Evolutionary conservation across 2,329 filamentous ascomycete species (phyloP), one percentile per base, ranked within the genome.

Genomic region (Exophiala sideris): DNA sequence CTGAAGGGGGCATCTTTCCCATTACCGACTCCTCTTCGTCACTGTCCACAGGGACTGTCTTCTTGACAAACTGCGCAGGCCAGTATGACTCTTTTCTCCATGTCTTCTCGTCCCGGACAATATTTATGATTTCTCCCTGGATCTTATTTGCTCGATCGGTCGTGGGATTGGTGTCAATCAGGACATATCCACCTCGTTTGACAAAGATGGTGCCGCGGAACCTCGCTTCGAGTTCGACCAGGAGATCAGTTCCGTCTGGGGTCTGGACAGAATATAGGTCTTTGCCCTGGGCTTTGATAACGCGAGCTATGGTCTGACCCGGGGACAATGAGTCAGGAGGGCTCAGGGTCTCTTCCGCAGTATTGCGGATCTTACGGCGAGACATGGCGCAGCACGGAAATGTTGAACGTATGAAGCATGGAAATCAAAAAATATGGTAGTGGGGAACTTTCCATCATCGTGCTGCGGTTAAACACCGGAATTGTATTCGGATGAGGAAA

Each of bases 141-240:
- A 95, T 81, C 70, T 90, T 91, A 65, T 90, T 90, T 41, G 87
- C 85, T 48, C 85, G 75, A 20, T 80, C 83, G 24, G 84, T 83
- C 35, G 85, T 76, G 1, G 81, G 77, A 6, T 45, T 51, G 20
- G 82, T 86, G 62, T 97, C 88, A 11, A 96, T 80, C 9, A 97
- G 74, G 29, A 96, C 91, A 70, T 86, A 97, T 0, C 90, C 89
- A 29, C 91, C 88, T 14, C 90, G 85, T 71, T 88, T 91, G 70
- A 97, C 88, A 89, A 90, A 97, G 60, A 97, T 89, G 2, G 89
- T 94, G 61, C 89, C 94, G 57, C 92, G 88, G 69, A 97, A 96
- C 38, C 85, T 84, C 21, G 89, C 77, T 8, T 89, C 87, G 16
- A 99, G 82, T 76, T 96, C 91, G 18, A 91, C 86, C 14, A 95